Conservation (phyloP, 257 asterid species). For the Solanum neorickii region DNA sequence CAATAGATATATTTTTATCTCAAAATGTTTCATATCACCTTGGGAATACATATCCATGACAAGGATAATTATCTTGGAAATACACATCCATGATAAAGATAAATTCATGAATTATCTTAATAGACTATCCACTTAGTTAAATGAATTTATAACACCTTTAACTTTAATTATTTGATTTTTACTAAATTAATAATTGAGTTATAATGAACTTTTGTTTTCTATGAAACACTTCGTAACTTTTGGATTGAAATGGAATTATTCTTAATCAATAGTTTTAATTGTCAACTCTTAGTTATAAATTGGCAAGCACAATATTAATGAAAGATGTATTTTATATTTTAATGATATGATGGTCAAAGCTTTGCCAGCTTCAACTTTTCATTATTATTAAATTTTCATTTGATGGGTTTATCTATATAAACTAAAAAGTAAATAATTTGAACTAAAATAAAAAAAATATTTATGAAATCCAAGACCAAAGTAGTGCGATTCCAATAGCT, state of each 20-base stretch:
- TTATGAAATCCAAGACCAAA: neutral
- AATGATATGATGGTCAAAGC: neutral
- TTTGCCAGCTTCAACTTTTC: neutral
- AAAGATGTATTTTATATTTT: neutral
- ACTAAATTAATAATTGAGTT: neutral
- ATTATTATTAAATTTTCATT: neutral
- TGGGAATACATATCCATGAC: too few relatives aligned
- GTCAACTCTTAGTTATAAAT: neutral
- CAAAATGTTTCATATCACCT: too few relatives aligned
- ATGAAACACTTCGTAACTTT: neutral
- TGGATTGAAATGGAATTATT: neutral
- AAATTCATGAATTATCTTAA: too few relatives aligned
- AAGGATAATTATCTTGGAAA: too few relatives aligned
- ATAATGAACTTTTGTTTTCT: neutral
- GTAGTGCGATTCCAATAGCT: neutral
- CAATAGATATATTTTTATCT: too few relatives aligned
- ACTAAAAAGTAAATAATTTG: neutral
- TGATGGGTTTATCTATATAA: neutral
- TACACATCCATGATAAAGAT: too few relatives aligned
- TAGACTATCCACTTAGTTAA: too few relatives aligned
- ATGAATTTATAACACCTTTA: too few relatives aligned
- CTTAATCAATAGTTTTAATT: neutral
- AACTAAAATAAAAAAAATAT: neutral
- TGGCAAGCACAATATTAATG: neutral
- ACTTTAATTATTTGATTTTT: too few relatives aligned